Percentiles rank a stretch among this genome's conserved stretches.
Conservation (phyloP, 208 protist species). For the Trypanosomatidae sp. region DNA sequence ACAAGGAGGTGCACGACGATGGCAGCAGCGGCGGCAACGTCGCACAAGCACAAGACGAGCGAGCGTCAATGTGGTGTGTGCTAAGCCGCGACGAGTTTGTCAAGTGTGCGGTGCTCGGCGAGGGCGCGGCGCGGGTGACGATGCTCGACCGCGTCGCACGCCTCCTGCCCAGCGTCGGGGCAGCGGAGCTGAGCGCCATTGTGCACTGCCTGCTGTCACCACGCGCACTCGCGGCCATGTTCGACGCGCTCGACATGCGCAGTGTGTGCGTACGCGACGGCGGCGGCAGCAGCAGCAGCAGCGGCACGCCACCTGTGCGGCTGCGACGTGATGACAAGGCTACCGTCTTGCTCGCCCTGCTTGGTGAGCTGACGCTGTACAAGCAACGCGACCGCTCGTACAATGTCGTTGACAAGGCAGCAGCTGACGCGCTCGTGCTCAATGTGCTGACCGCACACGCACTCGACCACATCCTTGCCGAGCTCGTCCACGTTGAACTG, state of each 20-base stretch:
- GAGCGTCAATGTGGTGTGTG: not conserved
- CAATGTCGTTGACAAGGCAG: slow-evolving; percentile 25
- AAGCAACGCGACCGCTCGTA: slow-evolving; percentile 28
- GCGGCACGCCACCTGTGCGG: not conserved
- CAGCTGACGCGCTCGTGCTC: slow-evolving; percentile 52
- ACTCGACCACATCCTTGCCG: slow-evolving; percentile 48
- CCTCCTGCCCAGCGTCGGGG: slow-evolving; percentile 24
- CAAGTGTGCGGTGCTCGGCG: slow-evolving; percentile 15
- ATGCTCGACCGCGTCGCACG: slow-evolving; percentile 49
- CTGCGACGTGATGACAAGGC: slow-evolving; percentile 34
- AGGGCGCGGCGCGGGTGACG: slow-evolving; percentile 26
- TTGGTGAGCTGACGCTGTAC: slow-evolving; percentile 60
- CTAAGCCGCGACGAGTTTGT: not conserved
- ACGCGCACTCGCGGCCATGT: slow-evolving; percentile 28
- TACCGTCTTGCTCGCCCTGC: slow-evolving; percentile 28
- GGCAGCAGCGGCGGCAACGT: not conserved
- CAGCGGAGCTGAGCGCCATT: slow-evolving; percentile 25
- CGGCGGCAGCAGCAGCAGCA: too few relatives aligned
- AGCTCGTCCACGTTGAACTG: slow-evolving; percentile 50
- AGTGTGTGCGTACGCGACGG: slow-evolving; percentile 2
- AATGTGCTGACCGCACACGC: slow-evolving; percentile 64
- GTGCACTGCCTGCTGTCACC: slow-evolving; percentile 29
- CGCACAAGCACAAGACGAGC: not conserved
- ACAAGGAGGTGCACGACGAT: not conserved
- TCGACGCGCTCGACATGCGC: slow-evolving; percentile 31